Conservation (phyloP, 2,329 filamentous ascomycete genomes). For the Raffaelea arxii region DNA sequence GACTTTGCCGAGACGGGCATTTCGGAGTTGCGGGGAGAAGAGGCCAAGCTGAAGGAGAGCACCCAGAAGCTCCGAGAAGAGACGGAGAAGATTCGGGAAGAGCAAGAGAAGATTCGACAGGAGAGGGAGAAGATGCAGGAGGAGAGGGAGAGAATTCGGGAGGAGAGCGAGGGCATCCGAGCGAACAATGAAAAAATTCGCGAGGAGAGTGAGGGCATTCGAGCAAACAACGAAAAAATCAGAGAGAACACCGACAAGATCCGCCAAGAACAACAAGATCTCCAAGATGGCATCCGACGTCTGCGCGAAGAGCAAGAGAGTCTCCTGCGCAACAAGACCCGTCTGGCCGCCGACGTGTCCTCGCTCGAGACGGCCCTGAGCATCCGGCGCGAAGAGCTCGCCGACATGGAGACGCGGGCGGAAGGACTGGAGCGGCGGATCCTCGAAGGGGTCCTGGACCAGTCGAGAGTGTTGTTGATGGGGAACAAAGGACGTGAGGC, state of each 20-base stretch:
- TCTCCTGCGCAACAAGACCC: constrained; percentile 66
- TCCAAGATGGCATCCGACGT: constrained; percentile 41
- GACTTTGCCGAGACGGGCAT: constrained; percentile 52
- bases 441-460: constrained; percentile 90
- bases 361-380: constrained; percentile 83
- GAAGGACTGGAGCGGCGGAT: constrained; percentile 87
- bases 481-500: constrained; percentile 40
- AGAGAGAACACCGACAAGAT: constrained; percentile 31
- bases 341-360: constrained; percentile 75
- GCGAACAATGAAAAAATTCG: constrained; percentile 33
- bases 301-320: constrained; percentile 64
- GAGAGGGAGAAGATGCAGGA: constrained; percentile 5
- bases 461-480: constrained; percentile 84
- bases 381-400: constrained; percentile 82
- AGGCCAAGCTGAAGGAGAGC: constrained; percentile 43
- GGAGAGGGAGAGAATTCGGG: constrained; percentile 41
- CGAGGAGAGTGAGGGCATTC: too few species aligned
- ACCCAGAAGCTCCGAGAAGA: constrained; percentile 30
- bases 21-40: constrained; percentile 33
- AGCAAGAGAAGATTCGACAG: constrained; percentile 60
- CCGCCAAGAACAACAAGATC: constrained; percentile 41
- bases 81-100: constrained; percentile 37
- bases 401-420: constrained; percentile 81
- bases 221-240: constrained; percentile 30
- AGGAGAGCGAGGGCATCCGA: constrained; percentile 28